Conservation (phyloP, 441 rosid species). For the Mallotus repandus region DNA sequence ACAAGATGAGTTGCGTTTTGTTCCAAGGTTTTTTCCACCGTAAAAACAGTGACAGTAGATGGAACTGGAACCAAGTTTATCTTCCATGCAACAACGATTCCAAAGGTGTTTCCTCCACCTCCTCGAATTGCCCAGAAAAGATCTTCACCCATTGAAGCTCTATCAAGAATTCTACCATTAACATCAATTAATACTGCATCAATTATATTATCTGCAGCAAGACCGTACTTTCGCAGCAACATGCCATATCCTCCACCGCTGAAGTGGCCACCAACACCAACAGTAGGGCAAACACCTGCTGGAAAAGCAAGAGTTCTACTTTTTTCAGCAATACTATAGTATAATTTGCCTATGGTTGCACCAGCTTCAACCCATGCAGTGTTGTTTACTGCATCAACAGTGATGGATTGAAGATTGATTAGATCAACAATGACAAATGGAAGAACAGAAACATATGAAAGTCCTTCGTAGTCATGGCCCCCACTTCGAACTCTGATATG, state of each 20-base stretch:
- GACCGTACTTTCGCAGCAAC: too few relatives aligned
- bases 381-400: slow-evolving; percentile 32
- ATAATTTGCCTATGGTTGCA: slow-evolving; percentile 54
- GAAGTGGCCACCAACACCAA: slow-evolving; percentile 62
- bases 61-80: slow-evolving; percentile 53
- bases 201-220: slow-evolving; percentile 33
- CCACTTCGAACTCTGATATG: slow-evolving; percentile 63
- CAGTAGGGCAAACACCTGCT: slow-evolving; percentile 55
- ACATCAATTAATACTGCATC: slow-evolving; percentile 53
- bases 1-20: slow-evolving; percentile 42
- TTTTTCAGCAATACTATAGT: slow-evolving; percentile 45
- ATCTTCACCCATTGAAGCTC: too few relatives aligned
- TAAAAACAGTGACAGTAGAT: slow-evolving; percentile 48
- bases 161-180: slow-evolving; percentile 43
- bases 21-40: slow-evolving; percentile 31
- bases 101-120: slow-evolving; percentile 65
- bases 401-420: slow-evolving; percentile 32
- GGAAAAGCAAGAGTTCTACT: slow-evolving; percentile 56
- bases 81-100: slow-evolving; percentile 52
- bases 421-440: slow-evolving; percentile 59
- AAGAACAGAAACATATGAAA: slow-evolving; percentile 46
- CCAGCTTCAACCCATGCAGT: slow-evolving; percentile 58
- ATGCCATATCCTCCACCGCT: slow-evolving; percentile 62
- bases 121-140: slow-evolving; percentile 45
- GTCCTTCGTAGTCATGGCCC: slow-evolving; percentile 71